Percentiles rank a stretch among this genome's conserved stretches.
Evolutionary conservation across 129 eudicot genomes (phyloP).

Genomic region (Helichrysum umbraculigerum): DNA sequence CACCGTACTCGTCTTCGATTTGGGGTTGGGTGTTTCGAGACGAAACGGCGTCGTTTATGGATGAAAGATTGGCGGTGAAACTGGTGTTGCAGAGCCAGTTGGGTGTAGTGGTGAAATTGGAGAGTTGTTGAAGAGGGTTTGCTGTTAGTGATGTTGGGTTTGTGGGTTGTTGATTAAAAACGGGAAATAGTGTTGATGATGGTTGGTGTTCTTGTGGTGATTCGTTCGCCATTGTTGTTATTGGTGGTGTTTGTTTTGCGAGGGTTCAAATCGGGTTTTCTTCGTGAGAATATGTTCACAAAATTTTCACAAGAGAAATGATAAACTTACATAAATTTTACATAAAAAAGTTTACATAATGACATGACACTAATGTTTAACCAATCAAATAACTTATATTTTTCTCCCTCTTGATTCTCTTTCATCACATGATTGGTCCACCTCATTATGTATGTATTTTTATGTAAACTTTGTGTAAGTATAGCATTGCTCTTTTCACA

Average conservation of each 20-base stretch:
- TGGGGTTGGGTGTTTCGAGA: constrained; percentile 30
- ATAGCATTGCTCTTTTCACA: too few relatives aligned
- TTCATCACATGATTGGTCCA: too few relatives aligned
- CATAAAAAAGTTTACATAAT: too few relatives aligned
- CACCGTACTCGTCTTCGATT: constrained; percentile 26
- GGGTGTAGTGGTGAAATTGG: constrained; percentile 25
- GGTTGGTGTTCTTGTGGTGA: constrained; percentile 5
- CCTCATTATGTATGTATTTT: too few relatives aligned
- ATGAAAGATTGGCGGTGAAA: constrained; percentile 74
- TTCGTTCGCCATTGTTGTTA: constrained; percentile 4
- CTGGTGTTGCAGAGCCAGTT: constrained; percentile 71
- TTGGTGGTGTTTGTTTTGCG: constrained; percentile 11
- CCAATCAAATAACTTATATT: too few relatives aligned
- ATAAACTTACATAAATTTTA: too few relatives aligned
- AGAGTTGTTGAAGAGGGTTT: constrained; percentile 10
- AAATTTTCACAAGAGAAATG: too few relatives aligned
- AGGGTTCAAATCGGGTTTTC: constrained; percentile 12
- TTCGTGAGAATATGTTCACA: too few relatives aligned
- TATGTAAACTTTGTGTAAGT: too few relatives aligned
- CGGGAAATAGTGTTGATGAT: constrained; percentile 29
- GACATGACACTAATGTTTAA: too few relatives aligned
- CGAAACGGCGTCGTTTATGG: constrained; percentile 55
- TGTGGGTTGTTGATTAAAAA: constrained; percentile 33
- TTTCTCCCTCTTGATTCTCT: too few relatives aligned
- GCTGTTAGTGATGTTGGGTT: constrained; percentile 3